Conservation (phyloP, 768 basidiomycete species). For the Tricholoma saponaceum region DNA sequence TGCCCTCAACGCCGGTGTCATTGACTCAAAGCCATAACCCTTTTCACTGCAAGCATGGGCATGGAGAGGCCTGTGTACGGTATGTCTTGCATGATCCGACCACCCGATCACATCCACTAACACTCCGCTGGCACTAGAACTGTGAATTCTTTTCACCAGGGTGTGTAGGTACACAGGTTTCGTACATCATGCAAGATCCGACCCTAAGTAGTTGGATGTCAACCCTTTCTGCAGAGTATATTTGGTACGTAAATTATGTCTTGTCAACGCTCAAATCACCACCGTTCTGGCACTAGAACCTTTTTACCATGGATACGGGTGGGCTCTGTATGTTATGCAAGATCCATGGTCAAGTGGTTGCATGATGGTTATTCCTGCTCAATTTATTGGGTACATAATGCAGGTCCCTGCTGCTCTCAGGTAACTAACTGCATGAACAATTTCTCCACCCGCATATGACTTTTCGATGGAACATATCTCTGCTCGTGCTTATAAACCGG, state of each 20-base stretch:
- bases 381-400: background rate
- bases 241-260: background rate
- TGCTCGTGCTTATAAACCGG: background rate
- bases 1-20: too few relatives aligned
- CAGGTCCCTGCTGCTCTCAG: background rate
- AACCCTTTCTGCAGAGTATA: background rate
- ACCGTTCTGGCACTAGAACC: background rate
- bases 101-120: background rate
- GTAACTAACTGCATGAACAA: background rate
- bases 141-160: background rate
- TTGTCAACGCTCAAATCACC: background rate
- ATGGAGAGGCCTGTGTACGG: too few relatives aligned
- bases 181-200: background rate
- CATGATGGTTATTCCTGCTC: background rate
- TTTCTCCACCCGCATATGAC: background rate
- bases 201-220: background rate
- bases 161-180: background rate
- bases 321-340: background rate
- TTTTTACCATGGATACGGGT: background rate
- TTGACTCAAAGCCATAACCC: background rate
- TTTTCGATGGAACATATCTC: background rate
- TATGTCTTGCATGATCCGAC: background rate
- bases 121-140: conserved; percentile 1
- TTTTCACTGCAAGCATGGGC: background rate
- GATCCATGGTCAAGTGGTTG: background rate